Base-by-base conservation (phyloP, 164 flowering plant genomes). In the Buxus sempervirens region DNA sequence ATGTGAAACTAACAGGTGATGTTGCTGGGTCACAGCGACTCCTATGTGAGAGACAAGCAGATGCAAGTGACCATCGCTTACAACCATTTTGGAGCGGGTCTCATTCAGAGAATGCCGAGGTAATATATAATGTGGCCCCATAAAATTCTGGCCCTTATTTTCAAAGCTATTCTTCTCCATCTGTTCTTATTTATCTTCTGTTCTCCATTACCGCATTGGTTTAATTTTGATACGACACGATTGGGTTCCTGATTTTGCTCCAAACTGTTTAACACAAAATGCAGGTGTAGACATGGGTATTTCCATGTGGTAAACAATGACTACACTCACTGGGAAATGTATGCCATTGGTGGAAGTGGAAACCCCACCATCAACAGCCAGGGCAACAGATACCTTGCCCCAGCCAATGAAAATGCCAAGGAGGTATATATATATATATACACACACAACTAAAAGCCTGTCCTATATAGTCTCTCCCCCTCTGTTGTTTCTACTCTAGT, bases 21-120 rank as follows among this genome's bases (percentile, higher is more conserved):
- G 85, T 79, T 95, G 61, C 73, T 95, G 83, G 98, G 98, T 26
- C 98, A 95, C 65, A 89, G 97, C 63, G 98, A 95, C 66, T 82
- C 93, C 16, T 95, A 95, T 67, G 55, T 53, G 4, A 79, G 79
- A 73, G 98, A 95, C 83, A 95, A 89, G 84, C 79, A 58, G 18
- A 95, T 95, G 98, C 98, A 95, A 77, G 98, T 92, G 36, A 95
- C 98, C 48, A 95, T 95, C 65, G 98, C 97, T 27, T 94, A 79
- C 83, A 94, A 94, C 82, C 98, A 94, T 68, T 94, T 94, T 63
- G 98, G 98, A 15, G 88, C 81, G 75, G 97, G 97, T 64, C 93
- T 94, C 56, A 90, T 94, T 68, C 98, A 94, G 83, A 88, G 98
- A 75, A 95, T 95, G 98, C 98, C 98, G 48, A 90, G 98, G 98